These are phyloP conservation scores for Aspergillus vadensis DNA, from an alignment of 2,329 filamentous ascomycete species.

Conservation along the genomic window DNA sequence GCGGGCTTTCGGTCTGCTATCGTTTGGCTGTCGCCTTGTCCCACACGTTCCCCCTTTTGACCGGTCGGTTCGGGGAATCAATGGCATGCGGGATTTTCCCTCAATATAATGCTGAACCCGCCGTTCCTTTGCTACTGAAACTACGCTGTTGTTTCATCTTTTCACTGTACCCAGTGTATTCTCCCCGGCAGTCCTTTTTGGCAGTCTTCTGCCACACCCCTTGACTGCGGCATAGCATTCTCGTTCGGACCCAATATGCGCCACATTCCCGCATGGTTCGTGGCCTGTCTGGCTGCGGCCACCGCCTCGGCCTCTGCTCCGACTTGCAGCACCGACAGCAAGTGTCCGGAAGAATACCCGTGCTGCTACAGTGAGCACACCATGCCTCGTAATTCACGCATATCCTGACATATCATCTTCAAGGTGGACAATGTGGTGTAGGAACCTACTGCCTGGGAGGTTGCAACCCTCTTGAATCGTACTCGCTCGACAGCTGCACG, in stretches of 20 bases:
- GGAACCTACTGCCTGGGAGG: constrained; percentile 6
- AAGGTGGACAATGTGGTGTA: constrained; percentile 7
- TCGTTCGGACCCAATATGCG: constrained; percentile 1
- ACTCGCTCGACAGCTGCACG: constrained; percentile 3
- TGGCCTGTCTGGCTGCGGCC: constrained; percentile 3
- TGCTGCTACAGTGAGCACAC: constrained; percentile 6
- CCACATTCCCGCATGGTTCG: background rate
- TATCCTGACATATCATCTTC: background rate
- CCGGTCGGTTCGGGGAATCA: background rate
- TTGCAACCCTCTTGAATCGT: constrained; percentile 5
- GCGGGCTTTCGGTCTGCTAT: background rate
- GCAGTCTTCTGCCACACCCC: background rate
- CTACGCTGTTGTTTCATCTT: constrained; percentile 5
- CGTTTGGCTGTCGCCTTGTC: constrained; percentile 4
- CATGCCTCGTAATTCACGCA: background rate
- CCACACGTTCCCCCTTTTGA: constrained; percentile 9
- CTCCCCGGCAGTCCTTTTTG: background rate
- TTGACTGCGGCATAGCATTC: background rate
- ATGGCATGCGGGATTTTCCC: constrained; percentile 1
- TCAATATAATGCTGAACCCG: constrained; percentile 6
- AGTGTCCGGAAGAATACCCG: constrained; percentile 4
- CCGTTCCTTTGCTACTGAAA: background rate
- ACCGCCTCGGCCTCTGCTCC: background rate
- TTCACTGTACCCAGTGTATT: background rate
- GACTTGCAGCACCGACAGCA: constrained; percentile 3